Evolutionary conservation across 805 yeast species (phyloP).

Genomic region (Kodamaea jinghongensis): DNA sequence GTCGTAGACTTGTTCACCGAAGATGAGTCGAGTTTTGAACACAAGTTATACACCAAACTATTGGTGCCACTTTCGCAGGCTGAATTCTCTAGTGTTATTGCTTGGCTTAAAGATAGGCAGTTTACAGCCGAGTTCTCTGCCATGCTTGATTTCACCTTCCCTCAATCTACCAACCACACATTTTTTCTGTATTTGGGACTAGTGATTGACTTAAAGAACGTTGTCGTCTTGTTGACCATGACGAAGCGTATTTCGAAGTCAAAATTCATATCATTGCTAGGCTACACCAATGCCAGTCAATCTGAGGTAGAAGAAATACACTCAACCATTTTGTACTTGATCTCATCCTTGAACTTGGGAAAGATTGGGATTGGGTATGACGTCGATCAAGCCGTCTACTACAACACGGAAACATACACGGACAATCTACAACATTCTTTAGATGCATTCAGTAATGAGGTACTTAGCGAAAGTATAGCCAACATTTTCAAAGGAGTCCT

Average conservation of each 20-base stretch:
- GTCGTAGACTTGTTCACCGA: slow-evolving; percentile 19
- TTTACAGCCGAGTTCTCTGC: slow-evolving; percentile 12
- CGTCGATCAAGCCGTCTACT: slow-evolving; percentile 23
- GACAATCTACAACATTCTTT: slow-evolving; percentile 4
- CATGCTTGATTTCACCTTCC: slow-evolving; percentile 18
- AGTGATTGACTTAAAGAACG: slow-evolving; percentile 32
- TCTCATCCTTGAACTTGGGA: slow-evolving; percentile 27
- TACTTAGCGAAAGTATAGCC: slow-evolving; percentile 26
- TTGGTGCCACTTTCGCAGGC: slow-evolving; percentile 23
- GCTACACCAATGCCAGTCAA: slow-evolving; percentile 16
- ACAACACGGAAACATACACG: slow-evolving; percentile 15
- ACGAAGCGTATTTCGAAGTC: slow-evolving; percentile 21
- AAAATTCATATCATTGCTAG: slow-evolving; percentile 26
- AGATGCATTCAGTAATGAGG: slow-evolving; percentile 6
- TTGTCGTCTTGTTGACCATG: slow-evolving; percentile 27
- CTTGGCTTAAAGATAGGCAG: slow-evolving; percentile 4
- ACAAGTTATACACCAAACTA: slow-evolving; percentile 16
- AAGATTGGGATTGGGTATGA: slow-evolving; percentile 27
- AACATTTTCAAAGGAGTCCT: slow-evolving; percentile 25
- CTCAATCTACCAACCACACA: slow-evolving; percentile 11
- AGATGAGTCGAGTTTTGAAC: slow-evolving; percentile 15
- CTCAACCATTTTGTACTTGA: slow-evolving; percentile 21
- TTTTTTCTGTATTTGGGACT: slow-evolving; percentile 22
- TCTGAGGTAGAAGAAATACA: slow-evolving; percentile 15
- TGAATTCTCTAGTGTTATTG: slow-evolving; percentile 16